Conservation (phyloP, 2,329 filamentous ascomycete genomes). For the Chalaropsis thielavioides region DNA sequence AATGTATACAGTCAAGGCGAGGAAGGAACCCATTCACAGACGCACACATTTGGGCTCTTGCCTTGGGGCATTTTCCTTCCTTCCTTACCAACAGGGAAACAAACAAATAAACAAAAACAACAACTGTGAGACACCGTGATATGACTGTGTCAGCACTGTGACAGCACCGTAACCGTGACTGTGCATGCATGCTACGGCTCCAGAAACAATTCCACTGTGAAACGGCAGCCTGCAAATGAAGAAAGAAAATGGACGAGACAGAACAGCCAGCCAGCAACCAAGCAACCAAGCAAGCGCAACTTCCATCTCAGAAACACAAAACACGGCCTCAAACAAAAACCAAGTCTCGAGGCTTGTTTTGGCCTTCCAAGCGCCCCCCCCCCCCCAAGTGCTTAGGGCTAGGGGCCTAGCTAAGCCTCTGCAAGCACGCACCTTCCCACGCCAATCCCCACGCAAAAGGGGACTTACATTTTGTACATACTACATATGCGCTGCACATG, state of each 20-base stretch:
- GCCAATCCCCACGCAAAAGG: neutral
- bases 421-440: neutral
- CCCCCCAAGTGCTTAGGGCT: no score
- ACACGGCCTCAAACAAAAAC: no score
- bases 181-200: no score
- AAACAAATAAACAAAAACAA: slow-evolving; percentile 2
- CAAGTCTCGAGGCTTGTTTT: no score
- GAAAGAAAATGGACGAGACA: no score
- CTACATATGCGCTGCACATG: neutral
- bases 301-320: no score
- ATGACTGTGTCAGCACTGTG: neutral
- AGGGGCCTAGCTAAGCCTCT: neutral
- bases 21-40: neutral
- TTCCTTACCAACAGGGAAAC: neutral
- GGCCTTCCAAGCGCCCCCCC: no score
- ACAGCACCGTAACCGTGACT: neutral
- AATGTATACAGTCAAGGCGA: neutral
- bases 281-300: no score
- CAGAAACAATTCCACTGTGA: no score
- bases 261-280: no score
- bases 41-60: neutral
- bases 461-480: neutral
- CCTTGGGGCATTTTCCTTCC: neutral
- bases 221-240: no score
- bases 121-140: neutral